These are phyloP conservation scores for Umbelopsis sp. DNA, from an alignment of 371 early-diverging fungal genomes.

Conservation along the genomic window DNA sequence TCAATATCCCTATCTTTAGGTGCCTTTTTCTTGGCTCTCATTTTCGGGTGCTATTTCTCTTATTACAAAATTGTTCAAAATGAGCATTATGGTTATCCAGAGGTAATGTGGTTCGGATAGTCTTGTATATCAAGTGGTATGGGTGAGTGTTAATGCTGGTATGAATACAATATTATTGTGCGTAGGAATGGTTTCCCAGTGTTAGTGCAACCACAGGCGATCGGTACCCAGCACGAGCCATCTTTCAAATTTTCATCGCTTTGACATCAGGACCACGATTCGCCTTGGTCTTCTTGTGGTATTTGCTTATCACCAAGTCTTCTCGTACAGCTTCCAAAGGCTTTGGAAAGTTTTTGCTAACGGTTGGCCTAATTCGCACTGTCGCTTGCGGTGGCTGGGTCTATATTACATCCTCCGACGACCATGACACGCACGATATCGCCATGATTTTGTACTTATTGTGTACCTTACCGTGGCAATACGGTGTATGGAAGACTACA, in stretches of 20 bases:
- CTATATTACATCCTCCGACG: conserved; percentile 66
- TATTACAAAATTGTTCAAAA: conserved; percentile 67
- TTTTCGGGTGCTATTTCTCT: conserved; percentile 54
- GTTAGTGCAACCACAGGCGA: conserved; percentile 70
- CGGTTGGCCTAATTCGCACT: conserved; percentile 58
- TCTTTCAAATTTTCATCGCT: conserved; percentile 69
- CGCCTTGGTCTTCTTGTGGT: conserved; percentile 54
- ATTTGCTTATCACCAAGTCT: conserved; percentile 32
- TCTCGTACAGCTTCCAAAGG: conserved; percentile 30
- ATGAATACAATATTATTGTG: background rate
- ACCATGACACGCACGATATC: conserved; percentile 66
- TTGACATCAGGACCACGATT: conserved; percentile 57
- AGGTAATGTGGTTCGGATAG: conserved; percentile 22
- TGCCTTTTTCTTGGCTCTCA: conserved; percentile 59
- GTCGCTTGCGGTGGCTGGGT: conserved; percentile 67
- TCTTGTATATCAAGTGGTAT: too few relatives aligned
- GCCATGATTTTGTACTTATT: conserved; percentile 67
- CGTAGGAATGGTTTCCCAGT: conserved; percentile 70
- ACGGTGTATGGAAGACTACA: conserved; percentile 37
- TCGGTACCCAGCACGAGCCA: conserved; percentile 60
- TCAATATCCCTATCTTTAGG: conserved; percentile 22
- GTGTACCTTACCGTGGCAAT: conserved; percentile 63
- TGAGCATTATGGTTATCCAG: conserved; percentile 64
- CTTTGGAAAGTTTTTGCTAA: conserved; percentile 49
- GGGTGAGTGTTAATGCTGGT: background rate